These are phyloP conservation scores for Cercospora nicotianae DNA, from an alignment of 2,329 filamentous ascomycete genomes.

Conservation along the genomic window DNA sequence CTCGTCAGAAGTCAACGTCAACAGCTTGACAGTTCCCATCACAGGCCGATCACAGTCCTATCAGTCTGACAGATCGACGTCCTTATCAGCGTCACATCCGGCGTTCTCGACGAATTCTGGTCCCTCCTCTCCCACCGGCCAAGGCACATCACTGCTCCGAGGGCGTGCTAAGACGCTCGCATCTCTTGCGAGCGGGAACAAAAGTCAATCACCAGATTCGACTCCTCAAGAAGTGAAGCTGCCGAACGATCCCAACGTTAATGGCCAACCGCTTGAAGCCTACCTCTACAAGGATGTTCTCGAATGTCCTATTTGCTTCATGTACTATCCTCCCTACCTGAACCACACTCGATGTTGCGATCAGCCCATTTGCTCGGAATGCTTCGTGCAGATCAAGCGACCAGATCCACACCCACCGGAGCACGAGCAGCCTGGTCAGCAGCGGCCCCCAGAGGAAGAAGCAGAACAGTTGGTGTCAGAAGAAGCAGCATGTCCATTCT, in stretches of 20 bases:
- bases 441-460: slow-evolving; percentile 45
- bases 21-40: slow-evolving; percentile 77
- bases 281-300: slow-evolving; percentile 86
- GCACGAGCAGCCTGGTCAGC: slow-evolving; percentile 46
- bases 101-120: slow-evolving; percentile 56
- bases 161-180: slow-evolving; percentile 87
- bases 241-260: slow-evolving; percentile 81
- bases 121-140: slow-evolving; percentile 47
- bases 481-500: slow-evolving; percentile 90
- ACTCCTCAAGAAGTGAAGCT: slow-evolving; percentile 75
- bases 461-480: slow-evolving; percentile 77
- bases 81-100: slow-evolving; percentile 60
- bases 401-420: slow-evolving; percentile 88
- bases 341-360: slow-evolving; percentile 95
- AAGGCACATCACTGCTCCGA: slow-evolving; percentile 63
- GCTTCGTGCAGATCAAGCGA: slow-evolving; percentile 97
- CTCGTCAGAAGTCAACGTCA: slow-evolving; percentile 61
- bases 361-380: slow-evolving; percentile 95
- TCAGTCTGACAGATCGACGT: slow-evolving; percentile 69
- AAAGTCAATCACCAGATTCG: slow-evolving; percentile 67
- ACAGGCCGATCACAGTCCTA: slow-evolving; percentile 73
- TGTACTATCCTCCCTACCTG: slow-evolving; percentile 91
- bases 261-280: slow-evolving; percentile 90
- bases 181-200: slow-evolving; percentile 71
- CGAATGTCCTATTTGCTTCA: slow-evolving; percentile 95